These are phyloP conservation scores for Podospora australis DNA, from an alignment of 495 filamentous ascomycete species.

Conservation along the genomic window DNA sequence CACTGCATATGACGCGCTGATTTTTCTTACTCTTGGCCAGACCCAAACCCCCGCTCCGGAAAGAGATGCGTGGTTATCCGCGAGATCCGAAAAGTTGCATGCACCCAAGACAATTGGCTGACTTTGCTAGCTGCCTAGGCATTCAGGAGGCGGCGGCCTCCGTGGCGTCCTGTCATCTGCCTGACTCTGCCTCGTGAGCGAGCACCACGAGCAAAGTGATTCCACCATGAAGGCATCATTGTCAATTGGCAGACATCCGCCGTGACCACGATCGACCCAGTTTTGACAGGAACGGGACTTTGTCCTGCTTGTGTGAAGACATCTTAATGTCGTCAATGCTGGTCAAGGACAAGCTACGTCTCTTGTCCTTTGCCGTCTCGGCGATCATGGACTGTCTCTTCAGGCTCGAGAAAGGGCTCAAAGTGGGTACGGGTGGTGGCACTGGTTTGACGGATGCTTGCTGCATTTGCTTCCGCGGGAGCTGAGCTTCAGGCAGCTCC, in stretches of 20 bases:
- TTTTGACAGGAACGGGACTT: conserved; percentile 13
- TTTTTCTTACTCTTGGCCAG: too few species aligned
- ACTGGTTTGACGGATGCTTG: background rate
- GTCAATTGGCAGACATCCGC: conserved; percentile 9
- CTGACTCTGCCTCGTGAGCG: too few species aligned
- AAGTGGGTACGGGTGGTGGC: background rate
- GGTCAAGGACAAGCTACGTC: conserved; percentile 17
- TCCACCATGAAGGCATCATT: background rate
- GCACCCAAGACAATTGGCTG: too few species aligned
- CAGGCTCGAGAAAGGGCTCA: conserved; percentile 1
- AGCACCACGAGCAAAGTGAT: too few species aligned
- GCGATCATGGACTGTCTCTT: background rate
- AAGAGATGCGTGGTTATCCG: too few species aligned
- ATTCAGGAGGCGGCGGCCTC: too few species aligned
- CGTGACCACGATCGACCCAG: conserved; percentile 21
- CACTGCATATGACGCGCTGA: too few species aligned
- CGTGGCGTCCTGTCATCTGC: too few species aligned
- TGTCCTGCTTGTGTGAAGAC: conserved; percentile 7
- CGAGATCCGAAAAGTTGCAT: too few species aligned
- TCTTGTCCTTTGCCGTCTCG: conserved; percentile 4
- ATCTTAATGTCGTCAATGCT: conserved; percentile 17
- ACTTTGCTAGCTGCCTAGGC: background rate
- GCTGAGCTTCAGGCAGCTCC: background rate
- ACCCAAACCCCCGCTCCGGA: too few species aligned
- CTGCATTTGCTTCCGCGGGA: background rate